These are phyloP conservation scores for Rhynchosporium graminicola DNA, from an alignment of 2,329 filamentous ascomycete genomes.

Conservation along the genomic window DNA sequence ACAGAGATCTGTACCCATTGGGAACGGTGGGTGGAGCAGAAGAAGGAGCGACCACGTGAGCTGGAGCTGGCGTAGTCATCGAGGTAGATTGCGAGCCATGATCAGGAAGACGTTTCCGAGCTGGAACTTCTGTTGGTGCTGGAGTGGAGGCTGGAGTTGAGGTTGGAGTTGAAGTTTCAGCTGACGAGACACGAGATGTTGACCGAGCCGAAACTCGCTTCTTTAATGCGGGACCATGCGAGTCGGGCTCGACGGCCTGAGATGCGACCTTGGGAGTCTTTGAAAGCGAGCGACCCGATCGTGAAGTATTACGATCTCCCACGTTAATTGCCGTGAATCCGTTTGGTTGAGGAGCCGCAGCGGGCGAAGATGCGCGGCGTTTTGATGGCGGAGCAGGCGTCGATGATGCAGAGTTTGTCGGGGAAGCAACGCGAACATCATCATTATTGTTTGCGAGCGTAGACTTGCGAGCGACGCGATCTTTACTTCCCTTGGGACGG, in stretches of 20 bases:
- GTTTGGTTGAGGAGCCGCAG: not conserved
- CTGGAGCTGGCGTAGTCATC: not conserved
- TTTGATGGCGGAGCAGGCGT: conserved; percentile 13
- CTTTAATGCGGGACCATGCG: conserved; percentile 10
- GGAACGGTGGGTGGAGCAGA: not conserved
- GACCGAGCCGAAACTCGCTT: conserved; percentile 12
- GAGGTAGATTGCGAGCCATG: not conserved
- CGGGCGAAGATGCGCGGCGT: not conserved
- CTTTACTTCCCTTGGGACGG: conserved; percentile 6
- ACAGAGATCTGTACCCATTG: conserved; percentile 8
- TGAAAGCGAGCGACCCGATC: conserved; percentile 7
- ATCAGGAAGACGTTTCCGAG: conserved; percentile 10
- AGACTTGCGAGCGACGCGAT: conserved; percentile 13
- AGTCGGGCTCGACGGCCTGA: conserved; percentile 6
- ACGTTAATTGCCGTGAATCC: conserved; percentile 5
- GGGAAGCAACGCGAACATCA: not conserved
- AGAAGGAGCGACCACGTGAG: not conserved
- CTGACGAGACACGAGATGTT: conserved; percentile 7
- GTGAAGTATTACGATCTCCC: conserved; percentile 3
- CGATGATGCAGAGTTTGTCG: conserved; percentile 5
- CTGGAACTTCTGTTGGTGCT: too few relatives aligned
- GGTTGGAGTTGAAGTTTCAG: not conserved
- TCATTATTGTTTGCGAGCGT: conserved; percentile 3
- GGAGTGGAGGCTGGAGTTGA: too few relatives aligned
- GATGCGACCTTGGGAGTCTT: conserved; percentile 3